Evolutionary conservation across 306 rosid genomes (phyloP), one percentile per base, ranked within the genome.

Genomic region (Sicyos baderoa): DNA sequence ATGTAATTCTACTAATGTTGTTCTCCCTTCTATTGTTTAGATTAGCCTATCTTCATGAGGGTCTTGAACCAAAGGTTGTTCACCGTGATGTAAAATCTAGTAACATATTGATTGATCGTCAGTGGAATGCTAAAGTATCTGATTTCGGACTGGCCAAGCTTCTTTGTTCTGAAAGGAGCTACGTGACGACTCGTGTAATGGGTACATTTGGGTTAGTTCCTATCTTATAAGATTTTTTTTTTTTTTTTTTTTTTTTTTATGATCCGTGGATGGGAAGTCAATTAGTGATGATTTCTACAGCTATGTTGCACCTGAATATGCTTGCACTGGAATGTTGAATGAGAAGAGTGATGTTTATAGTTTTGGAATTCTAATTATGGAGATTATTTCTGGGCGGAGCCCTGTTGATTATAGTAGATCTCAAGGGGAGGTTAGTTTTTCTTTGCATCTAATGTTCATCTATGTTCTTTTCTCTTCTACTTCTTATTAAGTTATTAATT

Each of bases 111-210:
- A 65, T 94, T 32, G 96, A 90, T 81, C 87, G 86, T 61, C 99
- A 88, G 66, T 94, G 99, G 99, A 80, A 88, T 45, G 27, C 99
- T 19, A 94, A 88, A 83, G 96, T 94, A 74, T 94, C 99, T 47
- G 99, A 94, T 84, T 94, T 94, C 10, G 99, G 99, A 75, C 96
- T 94, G 42, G 97, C 99, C 59, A 94, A 94, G 82, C 99, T 94
- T 75, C 77, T 93, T 68, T 75, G 89, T 79, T 80, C 97, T 1
- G 99, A 90, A 53, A 86, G 75, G 14, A 94, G 99, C 72, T 90
- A 86, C 67, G 97, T 94, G 84, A 90, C 99, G 6, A 94, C 99
- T 64, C 90, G 99, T 15, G 99, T 94, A 67, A 94, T 94, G 99
- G 99, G 99, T 40, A 94, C 99, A 57, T 90, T 90, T 80, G 99